A percentile compares a stretch with the other conserved stretches of the same genome.
Conservation (phyloP, 2,329 filamentous ascomycete genomes). For the Triangularia verruculosa region DNA sequence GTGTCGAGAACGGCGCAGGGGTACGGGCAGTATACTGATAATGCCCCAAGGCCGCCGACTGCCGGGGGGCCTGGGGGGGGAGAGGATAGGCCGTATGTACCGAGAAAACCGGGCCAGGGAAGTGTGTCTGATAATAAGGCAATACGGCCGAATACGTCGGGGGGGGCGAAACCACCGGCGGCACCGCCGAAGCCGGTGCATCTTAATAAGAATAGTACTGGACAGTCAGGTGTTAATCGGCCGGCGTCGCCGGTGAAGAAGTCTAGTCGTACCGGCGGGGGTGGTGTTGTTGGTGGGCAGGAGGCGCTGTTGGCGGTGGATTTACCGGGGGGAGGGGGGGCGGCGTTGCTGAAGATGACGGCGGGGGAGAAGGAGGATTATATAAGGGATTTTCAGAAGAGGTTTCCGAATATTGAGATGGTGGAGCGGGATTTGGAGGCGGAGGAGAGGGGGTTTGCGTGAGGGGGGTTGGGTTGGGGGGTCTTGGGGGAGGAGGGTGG, state of each 20-base stretch:
- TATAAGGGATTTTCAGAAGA: conserved; percentile 69
- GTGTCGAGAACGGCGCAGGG: conserved; percentile 75
- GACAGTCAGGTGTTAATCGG: conserved; percentile 28
- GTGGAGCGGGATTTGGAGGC: conserved; percentile 65
- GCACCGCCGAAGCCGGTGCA: conserved; percentile 62
- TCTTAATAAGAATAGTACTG: conserved; percentile 53
- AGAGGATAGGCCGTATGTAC: conserved; percentile 40
- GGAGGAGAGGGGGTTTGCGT: conserved; percentile 26
- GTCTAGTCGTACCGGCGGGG: conserved; percentile 17
- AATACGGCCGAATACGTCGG: neutral
- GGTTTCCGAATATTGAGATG: conserved; percentile 89
- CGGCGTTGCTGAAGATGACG: conserved; percentile 51
- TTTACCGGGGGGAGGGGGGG: conserved; percentile 42
- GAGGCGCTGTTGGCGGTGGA: conserved; percentile 46
- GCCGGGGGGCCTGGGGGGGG: neutral
- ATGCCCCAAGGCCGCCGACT: conserved; percentile 41
- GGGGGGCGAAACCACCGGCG: conserved; percentile 38
- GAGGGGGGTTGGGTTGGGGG: neutral
- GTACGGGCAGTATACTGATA: conserved; percentile 83
- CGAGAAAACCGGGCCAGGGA: conserved; percentile 52
- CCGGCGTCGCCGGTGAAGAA: conserved; percentile 46
- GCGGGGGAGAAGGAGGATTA: conserved; percentile 63
- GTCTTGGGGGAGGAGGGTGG: neutral
- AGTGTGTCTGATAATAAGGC: conserved; percentile 10
- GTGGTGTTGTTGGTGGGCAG: neutral